Evolutionary conservation across 805 yeast genomes (phyloP).

Genomic region (Candida insectalens): DNA sequence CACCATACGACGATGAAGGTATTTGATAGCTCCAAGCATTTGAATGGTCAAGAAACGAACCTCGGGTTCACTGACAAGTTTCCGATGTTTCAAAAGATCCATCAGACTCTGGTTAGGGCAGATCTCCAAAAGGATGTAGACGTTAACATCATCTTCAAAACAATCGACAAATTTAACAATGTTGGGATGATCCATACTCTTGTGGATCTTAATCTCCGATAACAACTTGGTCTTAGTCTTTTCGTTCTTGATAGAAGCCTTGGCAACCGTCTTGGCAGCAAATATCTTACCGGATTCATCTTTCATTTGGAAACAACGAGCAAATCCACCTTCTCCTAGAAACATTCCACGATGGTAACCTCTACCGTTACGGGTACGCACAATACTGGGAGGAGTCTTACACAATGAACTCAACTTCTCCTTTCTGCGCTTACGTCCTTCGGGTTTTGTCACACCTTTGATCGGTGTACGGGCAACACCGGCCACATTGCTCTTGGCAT

Average conservation of each 20-base stretch:
- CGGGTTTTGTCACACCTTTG: constrained; percentile 25
- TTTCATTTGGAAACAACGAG: constrained; percentile 94
- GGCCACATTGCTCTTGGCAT: constrained; percentile 32
- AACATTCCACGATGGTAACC: constrained; percentile 86
- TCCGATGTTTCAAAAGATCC: constrained; percentile 84
- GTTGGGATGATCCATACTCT: constrained; percentile 78
- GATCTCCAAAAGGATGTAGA: constrained; percentile 85
- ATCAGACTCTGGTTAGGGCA: constrained; percentile 92
- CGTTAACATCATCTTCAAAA: constrained; percentile 93
- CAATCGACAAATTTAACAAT: constrained; percentile 92
- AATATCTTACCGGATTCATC: constrained; percentile 78
- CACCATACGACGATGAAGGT: constrained; percentile 85
- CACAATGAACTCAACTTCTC: constrained; percentile 87
- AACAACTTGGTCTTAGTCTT: constrained; percentile 80
- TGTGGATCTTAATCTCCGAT: constrained; percentile 93
- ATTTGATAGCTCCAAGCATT: constrained; percentile 86
- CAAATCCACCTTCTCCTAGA: constrained; percentile 98
- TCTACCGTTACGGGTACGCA: constrained; percentile 76
- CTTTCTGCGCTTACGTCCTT: constrained; percentile 53
- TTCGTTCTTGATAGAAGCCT: constrained; percentile 82
- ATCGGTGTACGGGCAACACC: constrained; percentile 29
- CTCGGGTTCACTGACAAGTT: constrained; percentile 83
- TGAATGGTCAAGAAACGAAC: constrained; percentile 86
- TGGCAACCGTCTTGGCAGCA: constrained; percentile 98
- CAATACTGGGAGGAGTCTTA: constrained; percentile 93